Percentiles rank a stretch among this genome's conserved stretches.
Evolutionary conservation across 2,329 filamentous ascomycete genomes (phyloP).

Genomic region (Scleromitrula shiraiana): DNA sequence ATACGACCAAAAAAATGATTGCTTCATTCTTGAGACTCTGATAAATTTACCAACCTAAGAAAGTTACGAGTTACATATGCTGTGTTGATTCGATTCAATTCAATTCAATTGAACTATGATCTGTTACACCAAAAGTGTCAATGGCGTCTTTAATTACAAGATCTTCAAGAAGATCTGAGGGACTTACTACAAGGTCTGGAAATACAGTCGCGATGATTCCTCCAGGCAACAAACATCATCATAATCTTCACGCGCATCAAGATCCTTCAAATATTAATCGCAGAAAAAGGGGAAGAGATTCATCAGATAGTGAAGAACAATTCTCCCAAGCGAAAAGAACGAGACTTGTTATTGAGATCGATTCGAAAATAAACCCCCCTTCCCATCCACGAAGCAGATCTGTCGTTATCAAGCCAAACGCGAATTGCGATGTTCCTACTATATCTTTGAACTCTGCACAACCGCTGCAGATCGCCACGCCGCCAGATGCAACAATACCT

Average conservation of each 20-base stretch:
- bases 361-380: constrained; percentile 26
- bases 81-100: not conserved
- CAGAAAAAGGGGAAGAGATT: constrained; percentile 43
- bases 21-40: not conserved
- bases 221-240: not conserved
- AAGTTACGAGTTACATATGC: not conserved
- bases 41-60: not conserved
- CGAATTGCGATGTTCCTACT: constrained; percentile 20
- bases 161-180: constrained; percentile 6
- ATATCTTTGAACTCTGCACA: constrained; percentile 10
- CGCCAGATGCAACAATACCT: constrained; percentile 12
- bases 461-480: constrained; percentile 10
- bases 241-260: constrained; percentile 1
- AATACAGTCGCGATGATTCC: constrained; percentile 15
- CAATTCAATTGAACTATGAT: constrained; percentile 6
- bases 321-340: constrained; percentile 39
- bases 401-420: constrained; percentile 19
- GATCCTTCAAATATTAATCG: constrained; percentile 30
- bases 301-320: constrained; percentile 38
- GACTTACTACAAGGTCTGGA: constrained; percentile 3
- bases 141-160: constrained; percentile 9
- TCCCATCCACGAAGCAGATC: constrained; percentile 15
- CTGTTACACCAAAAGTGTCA: not conserved
- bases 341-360: constrained; percentile 46
- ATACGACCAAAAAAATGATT: not conserved